These are phyloP conservation scores for Primulina eburnea DNA, from an alignment of 257 asterid genomes.

Conservation along the genomic window DNA sequence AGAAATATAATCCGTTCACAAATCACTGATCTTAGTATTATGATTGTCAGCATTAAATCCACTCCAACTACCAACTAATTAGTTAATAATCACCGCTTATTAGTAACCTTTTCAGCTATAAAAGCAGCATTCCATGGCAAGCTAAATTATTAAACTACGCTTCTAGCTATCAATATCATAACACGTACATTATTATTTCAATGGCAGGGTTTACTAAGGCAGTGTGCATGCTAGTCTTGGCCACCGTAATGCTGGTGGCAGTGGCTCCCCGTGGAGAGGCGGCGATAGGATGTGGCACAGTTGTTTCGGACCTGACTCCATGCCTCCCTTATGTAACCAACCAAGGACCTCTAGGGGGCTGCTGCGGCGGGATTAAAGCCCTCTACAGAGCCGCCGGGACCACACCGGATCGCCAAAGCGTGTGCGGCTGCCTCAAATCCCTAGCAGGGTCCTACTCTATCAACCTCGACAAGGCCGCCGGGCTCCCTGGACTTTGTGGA, in stretches of 20 bases:
- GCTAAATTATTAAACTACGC: no score
- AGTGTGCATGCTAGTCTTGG: slow-evolving; percentile 20
- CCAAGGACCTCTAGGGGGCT: slow-evolving; percentile 27
- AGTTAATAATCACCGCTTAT: no score
- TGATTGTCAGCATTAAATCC: background rate
- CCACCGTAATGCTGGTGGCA: slow-evolving; percentile 22
- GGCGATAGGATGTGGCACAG: slow-evolving; percentile 34
- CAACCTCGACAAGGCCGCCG: slow-evolving; percentile 36
- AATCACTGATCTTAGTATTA: background rate
- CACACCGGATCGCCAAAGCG: slow-evolving; percentile 35
- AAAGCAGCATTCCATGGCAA: background rate
- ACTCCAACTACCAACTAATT: background rate
- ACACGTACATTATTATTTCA: no score
- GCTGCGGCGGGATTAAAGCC: slow-evolving; percentile 42
- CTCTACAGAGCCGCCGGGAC: slow-evolving; percentile 34
- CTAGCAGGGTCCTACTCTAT: slow-evolving; percentile 13
- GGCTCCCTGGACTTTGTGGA: slow-evolving; percentile 48
- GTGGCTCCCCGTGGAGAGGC: slow-evolving; percentile 29
- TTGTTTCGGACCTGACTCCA: slow-evolving; percentile 14
- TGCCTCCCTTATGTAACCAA: slow-evolving; percentile 41
- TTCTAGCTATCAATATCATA: no score
- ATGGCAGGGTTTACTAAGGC: slow-evolving; percentile 28
- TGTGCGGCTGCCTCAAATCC: slow-evolving; percentile 40
- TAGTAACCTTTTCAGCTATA: background rate
- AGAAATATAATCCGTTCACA: background rate